Evolutionary conservation across 179 eudicot species (phyloP), one percentile per base, ranked within the genome.

Genomic region (Beta corolliflora): DNA sequence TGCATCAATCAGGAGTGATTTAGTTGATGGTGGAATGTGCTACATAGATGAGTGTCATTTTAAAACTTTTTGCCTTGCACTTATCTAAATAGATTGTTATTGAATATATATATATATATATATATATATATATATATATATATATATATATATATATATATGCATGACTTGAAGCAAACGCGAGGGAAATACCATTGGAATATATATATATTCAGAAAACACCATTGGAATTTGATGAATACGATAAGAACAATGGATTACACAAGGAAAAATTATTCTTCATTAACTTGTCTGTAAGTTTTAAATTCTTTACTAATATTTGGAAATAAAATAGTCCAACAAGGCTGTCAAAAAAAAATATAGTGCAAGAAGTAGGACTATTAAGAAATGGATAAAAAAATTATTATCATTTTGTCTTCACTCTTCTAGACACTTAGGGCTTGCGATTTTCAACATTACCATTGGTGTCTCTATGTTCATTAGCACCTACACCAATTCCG

Each of bases 401-500:
- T 48, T 45, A 46, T 45, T 45, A 70, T 45, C 23, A 70, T 19
- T n/a, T 0, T 25, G 54, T 7, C 4, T 8, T 4, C 1, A 19
- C 9, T 52, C 15, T 29, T 23, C 4, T 12, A 54, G 56, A 19
- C 31, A 5, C 59, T 21, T 77, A 77, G 11, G 71, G 84, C 23
- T 77, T 82, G 19, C 4, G 63, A 77, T 77, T 55, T 23, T 53
- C 54, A 45, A n/a, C 9, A 59, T 76, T 60, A 16, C 0, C 23
- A 50, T 77, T 71, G 45, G 52, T 29, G 71, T 77, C 61, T 45
- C n/a, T 19, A 3, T 58, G 36, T 53, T 71, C 14, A 61, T 50
- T 70, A 15, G 19, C 66, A 8, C 81, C 71, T 23, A 61, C 50
- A 15, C 77, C 84, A 9, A 77, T 50, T 5, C 84, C 84, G 63